Conservation (phyloP, 768 basidiomycete genomes). For the Lactifluus pinguis region DNA sequence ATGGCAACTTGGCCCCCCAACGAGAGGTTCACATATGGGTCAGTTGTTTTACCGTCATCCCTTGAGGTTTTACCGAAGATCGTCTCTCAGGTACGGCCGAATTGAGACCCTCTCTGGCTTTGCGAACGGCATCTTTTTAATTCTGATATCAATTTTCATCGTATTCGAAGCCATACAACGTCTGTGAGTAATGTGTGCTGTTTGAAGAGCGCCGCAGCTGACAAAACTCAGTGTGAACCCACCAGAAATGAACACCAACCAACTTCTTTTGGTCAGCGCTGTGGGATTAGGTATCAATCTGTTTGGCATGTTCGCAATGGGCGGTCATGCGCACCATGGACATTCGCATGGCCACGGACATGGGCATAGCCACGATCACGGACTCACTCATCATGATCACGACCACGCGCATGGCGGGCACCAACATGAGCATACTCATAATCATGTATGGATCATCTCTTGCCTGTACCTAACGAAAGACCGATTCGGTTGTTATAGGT, state of each 20-base stretch:
- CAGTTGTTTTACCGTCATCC: slow-evolving; percentile 20
- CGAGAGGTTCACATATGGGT: slow-evolving; percentile 93
- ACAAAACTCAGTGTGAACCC: slow-evolving; percentile 60
- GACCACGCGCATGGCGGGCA: slow-evolving; percentile 23
- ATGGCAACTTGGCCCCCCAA: slow-evolving; percentile 99
- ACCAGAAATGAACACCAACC: slow-evolving; percentile 95
- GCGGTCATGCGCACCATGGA: slow-evolving; percentile 83
- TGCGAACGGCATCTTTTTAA: slow-evolving; percentile 91
- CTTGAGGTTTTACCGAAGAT: background rate
- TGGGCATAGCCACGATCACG: slow-evolving; percentile 24
- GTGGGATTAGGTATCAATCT: slow-evolving; percentile 89
- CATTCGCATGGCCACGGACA: slow-evolving; percentile 39
- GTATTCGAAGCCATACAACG: slow-evolving; percentile 96
- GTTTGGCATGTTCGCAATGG: slow-evolving; percentile 99
- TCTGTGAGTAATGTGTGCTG: slow-evolving; percentile 41
- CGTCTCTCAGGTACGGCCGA: slow-evolving; percentile 64
- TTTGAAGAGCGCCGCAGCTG: background rate
- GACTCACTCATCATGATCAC: slow-evolving; percentile 18
- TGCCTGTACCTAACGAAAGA: background rate
- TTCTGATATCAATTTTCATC: slow-evolving; percentile 94
- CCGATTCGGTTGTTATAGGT: slow-evolving; percentile 5
- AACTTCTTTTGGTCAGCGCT: slow-evolving; percentile 81
- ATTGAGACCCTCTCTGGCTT: slow-evolving; percentile 98
- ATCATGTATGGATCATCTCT: background rate
- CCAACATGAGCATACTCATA: slow-evolving; percentile 12